Evolutionary conservation across 2,329 filamentous ascomycete genomes (phyloP).

Genomic region (Albophoma yamanashiensis): DNA sequence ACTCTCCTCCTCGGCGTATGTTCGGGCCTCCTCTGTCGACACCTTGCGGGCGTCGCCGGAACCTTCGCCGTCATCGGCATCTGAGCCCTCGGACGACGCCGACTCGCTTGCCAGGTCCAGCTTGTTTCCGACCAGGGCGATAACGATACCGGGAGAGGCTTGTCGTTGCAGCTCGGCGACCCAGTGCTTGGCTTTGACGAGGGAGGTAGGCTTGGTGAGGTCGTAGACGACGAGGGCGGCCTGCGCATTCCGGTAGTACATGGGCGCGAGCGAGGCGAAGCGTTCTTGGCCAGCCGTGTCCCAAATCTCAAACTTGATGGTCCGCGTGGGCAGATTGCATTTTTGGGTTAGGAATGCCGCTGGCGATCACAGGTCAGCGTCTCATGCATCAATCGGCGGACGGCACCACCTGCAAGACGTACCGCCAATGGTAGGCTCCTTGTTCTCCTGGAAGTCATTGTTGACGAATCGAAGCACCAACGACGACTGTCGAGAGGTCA

Average conservation of each 20-base stretch:
- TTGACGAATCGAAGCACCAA: conserved; percentile 97
- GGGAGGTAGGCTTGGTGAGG: conserved; percentile 88
- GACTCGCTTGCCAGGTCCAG: conserved; percentile 69
- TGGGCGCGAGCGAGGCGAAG: conserved; percentile 90
- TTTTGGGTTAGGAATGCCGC: conserved; percentile 98
- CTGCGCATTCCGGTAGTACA: conserved; percentile 99
- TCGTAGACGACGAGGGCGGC: conserved; percentile 97
- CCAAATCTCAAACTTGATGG: conserved; percentile 94
- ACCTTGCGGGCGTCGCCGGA: conserved; percentile 75
- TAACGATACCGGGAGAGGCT: conserved; percentile 91
- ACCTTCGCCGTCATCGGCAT: conserved; percentile 47
- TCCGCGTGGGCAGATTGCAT: conserved; percentile 88
- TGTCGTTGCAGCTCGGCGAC: conserved; percentile 95
- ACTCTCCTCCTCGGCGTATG: conserved; percentile 89
- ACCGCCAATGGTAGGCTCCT: conserved; percentile 98
- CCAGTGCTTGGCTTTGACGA: conserved; percentile 98
- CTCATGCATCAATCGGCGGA: neutral
- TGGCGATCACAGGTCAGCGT: conserved; percentile 22
- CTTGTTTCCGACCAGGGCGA: conserved; percentile 95
- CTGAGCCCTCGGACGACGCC: conserved; percentile 33
- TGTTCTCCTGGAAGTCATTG: conserved; percentile 99
- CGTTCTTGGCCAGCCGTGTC: conserved; percentile 97
- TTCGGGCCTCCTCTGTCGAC: conserved; percentile 79
- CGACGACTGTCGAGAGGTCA: conserved; percentile 58
- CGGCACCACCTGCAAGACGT: conserved; percentile 21